Evolutionary conservation across 2,329 filamentous ascomycete genomes (phyloP).

Genomic region (Pseudogymnoascus sp.): DNA sequence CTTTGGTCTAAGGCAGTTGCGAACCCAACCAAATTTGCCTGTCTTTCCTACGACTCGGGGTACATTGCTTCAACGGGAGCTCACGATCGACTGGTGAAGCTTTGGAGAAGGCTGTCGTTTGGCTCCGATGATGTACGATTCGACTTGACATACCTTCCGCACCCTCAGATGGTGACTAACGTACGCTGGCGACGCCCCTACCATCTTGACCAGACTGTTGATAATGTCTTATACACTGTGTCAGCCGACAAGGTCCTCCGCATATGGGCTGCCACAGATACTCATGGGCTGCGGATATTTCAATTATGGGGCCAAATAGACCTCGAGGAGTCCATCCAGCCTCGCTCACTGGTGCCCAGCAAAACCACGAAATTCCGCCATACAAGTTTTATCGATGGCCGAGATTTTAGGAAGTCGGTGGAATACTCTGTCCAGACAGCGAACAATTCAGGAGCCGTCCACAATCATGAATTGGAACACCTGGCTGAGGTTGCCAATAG

Average conservation of each 20-base stretch:
- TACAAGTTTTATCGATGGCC: constrained; percentile 74
- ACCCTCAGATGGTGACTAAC: constrained; percentile 70
- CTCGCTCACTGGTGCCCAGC: constrained; percentile 17
- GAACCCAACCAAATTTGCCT: constrained; percentile 62
- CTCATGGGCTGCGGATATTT: constrained; percentile 60
- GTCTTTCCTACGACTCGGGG: constrained; percentile 76
- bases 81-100: constrained; percentile 77
- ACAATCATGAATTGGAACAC: constrained; percentile 68
- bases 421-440: constrained; percentile 62
- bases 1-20: constrained; percentile 71
- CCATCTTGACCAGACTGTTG: constrained; percentile 66
- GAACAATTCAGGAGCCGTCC: constrained; percentile 40
- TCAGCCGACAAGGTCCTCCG: constrained; percentile 72
- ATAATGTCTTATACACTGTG: constrained; percentile 85
- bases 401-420: constrained; percentile 68
- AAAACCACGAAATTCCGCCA: constrained; percentile 42
- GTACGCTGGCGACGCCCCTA: constrained; percentile 78
- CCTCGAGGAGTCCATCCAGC: constrained; percentile 59
- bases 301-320: constrained; percentile 76
- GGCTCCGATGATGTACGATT: constrained; percentile 76
- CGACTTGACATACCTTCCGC: constrained; percentile 83
- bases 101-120: constrained; percentile 84
- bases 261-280: constrained; percentile 73
- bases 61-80: constrained; percentile 74
- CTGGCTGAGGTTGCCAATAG: constrained; percentile 78